A percentile compares a stretch with the other conserved stretches of the same genome.
Evolutionary conservation across 495 filamentous ascomycete species (phyloP).

Genomic region (Daldinia childiae): DNA sequence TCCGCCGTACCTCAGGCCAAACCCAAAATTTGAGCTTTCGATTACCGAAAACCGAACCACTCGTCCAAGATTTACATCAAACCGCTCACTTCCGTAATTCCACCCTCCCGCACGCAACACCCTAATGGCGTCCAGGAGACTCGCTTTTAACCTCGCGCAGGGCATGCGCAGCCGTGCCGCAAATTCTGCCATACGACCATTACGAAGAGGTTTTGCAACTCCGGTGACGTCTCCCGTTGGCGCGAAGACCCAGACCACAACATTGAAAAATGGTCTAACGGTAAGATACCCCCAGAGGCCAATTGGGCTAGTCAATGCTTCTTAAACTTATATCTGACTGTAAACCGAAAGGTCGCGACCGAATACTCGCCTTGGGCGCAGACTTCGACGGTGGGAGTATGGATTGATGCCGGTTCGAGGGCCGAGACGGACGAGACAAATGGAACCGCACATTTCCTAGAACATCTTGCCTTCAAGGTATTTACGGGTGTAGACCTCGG

Average conservation of each 20-base stretch:
- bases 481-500: conserved; percentile 11
- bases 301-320: conserved; percentile 43
- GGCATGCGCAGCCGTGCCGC: conserved; percentile 84
- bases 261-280: conserved; percentile 95
- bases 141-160: conserved; percentile 88
- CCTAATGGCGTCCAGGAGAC: conserved; percentile 90
- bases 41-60: conserved; percentile 44
- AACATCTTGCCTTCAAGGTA: conserved; percentile 99
- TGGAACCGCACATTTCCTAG: conserved; percentile 98
- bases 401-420: conserved; percentile 98
- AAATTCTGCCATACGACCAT: conserved; percentile 73
- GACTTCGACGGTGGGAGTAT: conserved; percentile 97
- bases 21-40: conserved; percentile 47
- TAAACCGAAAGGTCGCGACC: conserved; percentile 79
- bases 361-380: conserved; percentile 98
- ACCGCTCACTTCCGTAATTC: conserved; percentile 52
- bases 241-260: conserved; percentile 90
- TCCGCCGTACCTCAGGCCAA: conserved; percentile 42
- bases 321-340: conserved; percentile 48
- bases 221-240: conserved; percentile 71
- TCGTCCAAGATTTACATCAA: conserved; percentile 50
- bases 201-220: conserved; percentile 85
- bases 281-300: conserved; percentile 64
- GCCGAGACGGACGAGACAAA: conserved; percentile 99
- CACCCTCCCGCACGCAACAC: conserved; percentile 51